These are phyloP conservation scores for Ceriops decandra DNA, from an alignment of 345 rosid species.

Conservation along the genomic window DNA sequence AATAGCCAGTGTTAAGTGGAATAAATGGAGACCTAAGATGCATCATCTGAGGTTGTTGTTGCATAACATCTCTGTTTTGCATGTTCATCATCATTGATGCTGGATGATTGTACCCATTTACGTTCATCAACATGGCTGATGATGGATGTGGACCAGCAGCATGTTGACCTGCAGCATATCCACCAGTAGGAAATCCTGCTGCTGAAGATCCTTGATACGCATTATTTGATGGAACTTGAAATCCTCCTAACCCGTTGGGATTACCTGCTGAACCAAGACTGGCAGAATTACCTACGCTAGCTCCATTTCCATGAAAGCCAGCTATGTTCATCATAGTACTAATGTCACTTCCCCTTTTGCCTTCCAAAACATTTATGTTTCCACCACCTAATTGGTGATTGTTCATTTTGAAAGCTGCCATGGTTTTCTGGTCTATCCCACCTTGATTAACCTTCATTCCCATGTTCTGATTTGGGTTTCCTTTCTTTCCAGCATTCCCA, in stretches of 20 bases:
- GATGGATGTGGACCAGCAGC: constrained; percentile 30
- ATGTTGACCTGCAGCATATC: constrained; percentile 26
- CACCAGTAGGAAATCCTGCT: constrained; percentile 28
- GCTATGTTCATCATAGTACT: constrained; percentile 52
- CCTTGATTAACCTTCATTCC: constrained; percentile 34
- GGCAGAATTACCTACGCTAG: constrained; percentile 10
- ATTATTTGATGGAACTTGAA: constrained; percentile 26
- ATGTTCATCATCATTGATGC: constrained; percentile 45
- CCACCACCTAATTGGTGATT: constrained; percentile 35
- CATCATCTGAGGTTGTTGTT: constrained; percentile 61
- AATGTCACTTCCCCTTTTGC: constrained; percentile 38
- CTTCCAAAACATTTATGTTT: constrained; percentile 21
- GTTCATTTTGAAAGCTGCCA: constrained; percentile 54
- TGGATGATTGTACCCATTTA: constrained; percentile 41
- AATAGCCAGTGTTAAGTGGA: constrained; percentile 60
- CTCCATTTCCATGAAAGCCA: constrained; percentile 34
- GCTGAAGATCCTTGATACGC: constrained; percentile 34
- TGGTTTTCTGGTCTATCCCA: constrained; percentile 41
- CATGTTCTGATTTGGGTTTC: constrained; percentile 47
- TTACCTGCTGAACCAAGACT: constrained; percentile 31
- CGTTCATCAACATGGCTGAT: constrained; percentile 41
- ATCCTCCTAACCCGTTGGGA: constrained; percentile 32
- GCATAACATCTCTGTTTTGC: constrained; percentile 44
- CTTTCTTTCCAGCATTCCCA: constrained; percentile 47
- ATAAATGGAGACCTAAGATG: constrained; percentile 52